A percentile compares a stretch with the other conserved stretches of the same genome.
phyloP scores from a whole-genome alignment of 192 early-diverging fungal species.

The Spinellus fusiger region DNA sequence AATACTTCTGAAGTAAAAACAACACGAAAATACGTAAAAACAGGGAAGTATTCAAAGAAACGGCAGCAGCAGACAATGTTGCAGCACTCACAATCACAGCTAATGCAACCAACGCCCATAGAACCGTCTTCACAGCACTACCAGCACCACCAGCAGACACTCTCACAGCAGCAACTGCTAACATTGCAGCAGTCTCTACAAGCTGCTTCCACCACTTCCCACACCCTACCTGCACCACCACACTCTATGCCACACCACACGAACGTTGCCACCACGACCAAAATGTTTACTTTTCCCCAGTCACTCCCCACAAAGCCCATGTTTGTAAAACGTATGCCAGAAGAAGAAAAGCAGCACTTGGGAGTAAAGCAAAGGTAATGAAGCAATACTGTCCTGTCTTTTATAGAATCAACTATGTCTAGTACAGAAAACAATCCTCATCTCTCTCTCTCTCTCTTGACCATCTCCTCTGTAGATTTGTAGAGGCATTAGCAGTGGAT shows the following conservation, averaged over 20 bases:
- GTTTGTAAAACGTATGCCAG: slow-evolving; percentile 14
- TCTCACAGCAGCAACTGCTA: slow-evolving; percentile 21
- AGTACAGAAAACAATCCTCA: neutral
- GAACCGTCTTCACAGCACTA: slow-evolving; percentile 24
- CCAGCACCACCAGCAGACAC: slow-evolving; percentile 13
- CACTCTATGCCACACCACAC: neutral
- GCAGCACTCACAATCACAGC: slow-evolving; percentile 16
- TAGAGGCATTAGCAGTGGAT: slow-evolving; percentile 44
- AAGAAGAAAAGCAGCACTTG: slow-evolving; percentile 24
- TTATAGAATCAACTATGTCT: neutral
- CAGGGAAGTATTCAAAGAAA: slow-evolving; percentile 59
- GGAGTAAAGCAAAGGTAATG: slow-evolving; percentile 25
- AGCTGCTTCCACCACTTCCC: neutral
- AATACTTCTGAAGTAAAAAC: slow-evolving; percentile 30
- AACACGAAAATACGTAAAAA: slow-evolving; percentile 50
- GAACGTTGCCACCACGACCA: neutral
- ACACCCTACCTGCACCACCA: neutral
- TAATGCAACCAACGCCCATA: slow-evolving; percentile 18
- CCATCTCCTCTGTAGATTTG: slow-evolving; percentile 30
- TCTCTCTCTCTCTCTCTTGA: too few species aligned
- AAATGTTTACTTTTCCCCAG: neutral
- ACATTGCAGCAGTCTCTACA: slow-evolving; percentile 15
- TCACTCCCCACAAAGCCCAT: neutral
- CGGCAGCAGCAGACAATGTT: slow-evolving; percentile 19
- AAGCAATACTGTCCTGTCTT: too few species aligned